A percentile compares a stretch with the other conserved stretches of the same genome.
phyloP scores from a whole-genome alignment of 257 asterid genomes.

The Solanum piurae region DNA sequence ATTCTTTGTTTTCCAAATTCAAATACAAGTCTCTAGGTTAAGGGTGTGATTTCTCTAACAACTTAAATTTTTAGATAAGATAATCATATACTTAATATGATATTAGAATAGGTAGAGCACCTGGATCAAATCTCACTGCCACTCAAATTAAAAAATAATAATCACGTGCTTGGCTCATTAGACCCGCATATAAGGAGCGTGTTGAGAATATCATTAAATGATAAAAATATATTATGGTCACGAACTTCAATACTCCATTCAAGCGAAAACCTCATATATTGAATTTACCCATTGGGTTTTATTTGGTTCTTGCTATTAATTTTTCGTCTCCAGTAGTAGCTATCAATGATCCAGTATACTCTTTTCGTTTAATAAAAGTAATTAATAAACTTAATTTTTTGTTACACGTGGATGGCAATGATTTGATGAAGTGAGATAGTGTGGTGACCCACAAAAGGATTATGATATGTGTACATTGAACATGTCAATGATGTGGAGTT shows the following conservation, averaged over 20 bases:
- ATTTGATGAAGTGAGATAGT: slow-evolving; percentile 30
- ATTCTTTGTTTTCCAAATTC: neutral
- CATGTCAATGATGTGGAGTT: slow-evolving; percentile 11
- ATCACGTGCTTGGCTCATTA: neutral
- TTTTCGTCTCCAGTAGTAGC: neutral
- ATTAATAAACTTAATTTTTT: no score
- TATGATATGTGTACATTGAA: neutral
- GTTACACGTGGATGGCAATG: slow-evolving; percentile 11
- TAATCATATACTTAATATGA: no score
- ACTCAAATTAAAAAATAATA: no score
- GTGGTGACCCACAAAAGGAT: slow-evolving; percentile 18
- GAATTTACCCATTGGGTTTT: no score
- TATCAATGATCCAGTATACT: no score
- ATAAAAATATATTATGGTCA: no score
- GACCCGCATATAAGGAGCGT: accelerated
- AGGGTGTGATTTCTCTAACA: accelerated
- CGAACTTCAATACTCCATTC: neutral
- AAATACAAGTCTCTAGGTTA: no score
- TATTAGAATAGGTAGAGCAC: neutral
- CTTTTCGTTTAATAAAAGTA: neutral
- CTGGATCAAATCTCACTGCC: no score
- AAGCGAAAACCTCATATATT: neutral
- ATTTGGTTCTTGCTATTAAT: no score
- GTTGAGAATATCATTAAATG: no score
- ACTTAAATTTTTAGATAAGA: no score